Base-by-base conservation (phyloP, 2,329 filamentous ascomycete species). In the Canariomyces notabilis region DNA sequence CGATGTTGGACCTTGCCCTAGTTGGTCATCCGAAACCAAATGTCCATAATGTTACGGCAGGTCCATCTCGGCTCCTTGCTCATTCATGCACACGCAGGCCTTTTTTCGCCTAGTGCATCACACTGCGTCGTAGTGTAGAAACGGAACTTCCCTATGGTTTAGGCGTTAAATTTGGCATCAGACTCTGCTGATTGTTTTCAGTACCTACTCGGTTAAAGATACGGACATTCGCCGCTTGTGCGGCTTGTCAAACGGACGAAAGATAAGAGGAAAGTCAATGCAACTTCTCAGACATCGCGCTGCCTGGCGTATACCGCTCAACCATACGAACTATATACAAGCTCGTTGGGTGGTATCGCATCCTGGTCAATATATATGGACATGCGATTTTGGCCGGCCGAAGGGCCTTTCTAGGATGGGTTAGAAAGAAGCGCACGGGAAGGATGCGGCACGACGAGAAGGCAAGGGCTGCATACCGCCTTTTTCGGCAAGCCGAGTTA, bases 401-500 rank as follows among this genome's bases (percentile, higher is more conserved):
- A 45, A 46, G 39, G 43, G 42, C 29, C 48, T 23, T 45, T 39
- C 33, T 19, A 6, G 26, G 35, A n/a, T 35, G 29, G 47, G 29
- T 8, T 33, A 37, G 20, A 34, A 51, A 42, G 44, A 35, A 26
- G 20, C 22, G 23, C 26, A 20, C 33, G 16, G 11, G 36, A 19
- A 34, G 21, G 7, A 35, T 38, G 36, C 22, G n/a, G n/a, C n/a
- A n/a, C n/a, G 35, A 34, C 18, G 23, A 31, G 26, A 23, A 23
- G 23, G 14, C 7, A 35, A 21, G 18, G 19, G 32, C 33, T 29
- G 26, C 36, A 31, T 38, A 38, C 35, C 36, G 35, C 29, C 38
- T 37, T 41, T 51, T 54, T 48, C 33, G 49, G 51, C 19, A 54
- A 54, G 36, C 51, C 51, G 51, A 54, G 42, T 33, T 48, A 40